Evolutionary conservation across 176 grass and related monocot species (phyloP).

Genomic region (Echinochloa phyllopogon): DNA sequence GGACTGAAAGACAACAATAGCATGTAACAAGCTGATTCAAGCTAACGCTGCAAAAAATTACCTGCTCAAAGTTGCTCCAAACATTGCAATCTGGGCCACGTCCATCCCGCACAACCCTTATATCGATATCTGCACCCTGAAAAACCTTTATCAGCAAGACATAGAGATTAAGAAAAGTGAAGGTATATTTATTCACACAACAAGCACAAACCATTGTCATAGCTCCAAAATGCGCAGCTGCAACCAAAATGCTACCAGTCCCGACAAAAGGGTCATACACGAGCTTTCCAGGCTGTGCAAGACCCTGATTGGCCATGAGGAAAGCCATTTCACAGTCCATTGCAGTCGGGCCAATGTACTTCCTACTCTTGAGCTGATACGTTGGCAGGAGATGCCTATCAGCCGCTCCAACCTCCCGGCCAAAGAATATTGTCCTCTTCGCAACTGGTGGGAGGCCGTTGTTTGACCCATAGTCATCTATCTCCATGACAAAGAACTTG

Average conservation of each 20-base stretch:
- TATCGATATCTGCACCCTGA: conserved; percentile 99
- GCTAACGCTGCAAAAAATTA: conserved; percentile 30
- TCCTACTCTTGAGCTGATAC: conserved; percentile 92
- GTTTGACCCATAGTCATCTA: conserved; percentile 82
- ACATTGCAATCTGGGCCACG: conserved; percentile 94
- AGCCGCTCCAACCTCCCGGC: conserved; percentile 82
- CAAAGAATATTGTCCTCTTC: conserved; percentile 85
- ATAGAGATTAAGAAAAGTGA: conserved; percentile 22
- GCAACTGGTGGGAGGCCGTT: conserved; percentile 88
- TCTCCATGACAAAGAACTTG: conserved; percentile 91
- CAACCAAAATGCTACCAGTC: conserved; percentile 91
- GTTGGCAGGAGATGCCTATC: conserved; percentile 88
- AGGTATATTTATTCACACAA: not conserved
- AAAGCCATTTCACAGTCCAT: conserved; percentile 98
- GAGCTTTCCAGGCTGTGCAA: conserved; percentile 66
- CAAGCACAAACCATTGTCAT: conserved; percentile 90
- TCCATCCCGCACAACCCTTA: conserved; percentile 96
- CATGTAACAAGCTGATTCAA: conserved; percentile 13
- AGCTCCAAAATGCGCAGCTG: conserved; percentile 94
- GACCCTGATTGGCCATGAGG: conserved; percentile 94
- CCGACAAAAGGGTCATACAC: conserved; percentile 97
- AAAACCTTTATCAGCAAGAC: conserved; percentile 42
- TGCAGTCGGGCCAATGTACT: conserved; percentile 86
- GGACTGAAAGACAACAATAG: not conserved
- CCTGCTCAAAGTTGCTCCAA: conserved; percentile 99